Evolutionary conservation across 495 filamentous ascomycete species (phyloP).

Genomic region (Aspergillus biplanus): DNA sequence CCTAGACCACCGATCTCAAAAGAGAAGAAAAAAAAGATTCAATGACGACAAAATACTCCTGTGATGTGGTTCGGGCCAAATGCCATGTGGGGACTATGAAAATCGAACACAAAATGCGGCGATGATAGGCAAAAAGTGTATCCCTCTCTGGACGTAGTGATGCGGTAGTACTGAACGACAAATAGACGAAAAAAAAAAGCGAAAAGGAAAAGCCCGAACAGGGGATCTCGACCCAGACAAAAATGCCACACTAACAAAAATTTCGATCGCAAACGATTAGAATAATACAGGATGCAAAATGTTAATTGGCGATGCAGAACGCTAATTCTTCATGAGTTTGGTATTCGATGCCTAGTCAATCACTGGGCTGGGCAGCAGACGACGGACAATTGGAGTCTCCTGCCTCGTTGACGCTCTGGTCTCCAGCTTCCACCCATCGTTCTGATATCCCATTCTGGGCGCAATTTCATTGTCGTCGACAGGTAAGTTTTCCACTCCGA

Average conservation of each 20-base stretch:
- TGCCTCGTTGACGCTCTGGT: not conserved
- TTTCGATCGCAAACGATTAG: not conserved
- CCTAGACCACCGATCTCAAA: not conserved
- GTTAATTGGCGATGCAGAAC: not conserved
- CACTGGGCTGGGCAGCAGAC: slow-evolving; percentile 16
- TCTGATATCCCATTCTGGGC: slow-evolving; percentile 5
- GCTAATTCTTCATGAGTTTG: slow-evolving; percentile 2
- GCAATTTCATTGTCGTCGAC: not conserved
- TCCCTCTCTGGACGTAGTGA: not conserved
- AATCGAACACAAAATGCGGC: not conserved
- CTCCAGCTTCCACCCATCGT: slow-evolving; percentile 13
- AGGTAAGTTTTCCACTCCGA: slow-evolving; percentile 5
- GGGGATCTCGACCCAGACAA: not conserved
- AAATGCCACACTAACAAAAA: not conserved
- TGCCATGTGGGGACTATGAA: not conserved
- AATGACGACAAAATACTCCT: not conserved
- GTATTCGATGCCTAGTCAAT: slow-evolving; percentile 13
- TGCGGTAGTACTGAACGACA: not conserved
- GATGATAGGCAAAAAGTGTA: no score
- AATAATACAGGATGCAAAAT: not conserved
- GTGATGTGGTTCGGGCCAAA: not conserved
- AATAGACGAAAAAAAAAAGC: not conserved
- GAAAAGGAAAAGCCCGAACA: slow-evolving; percentile 6
- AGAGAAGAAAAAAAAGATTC: not conserved
- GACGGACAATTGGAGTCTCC: not conserved